Percentiles rank a stretch among this genome's conserved stretches.
Evolutionary conservation across 148 eudicot genomes (phyloP).

Genomic region (Gaultheria prostrata): DNA sequence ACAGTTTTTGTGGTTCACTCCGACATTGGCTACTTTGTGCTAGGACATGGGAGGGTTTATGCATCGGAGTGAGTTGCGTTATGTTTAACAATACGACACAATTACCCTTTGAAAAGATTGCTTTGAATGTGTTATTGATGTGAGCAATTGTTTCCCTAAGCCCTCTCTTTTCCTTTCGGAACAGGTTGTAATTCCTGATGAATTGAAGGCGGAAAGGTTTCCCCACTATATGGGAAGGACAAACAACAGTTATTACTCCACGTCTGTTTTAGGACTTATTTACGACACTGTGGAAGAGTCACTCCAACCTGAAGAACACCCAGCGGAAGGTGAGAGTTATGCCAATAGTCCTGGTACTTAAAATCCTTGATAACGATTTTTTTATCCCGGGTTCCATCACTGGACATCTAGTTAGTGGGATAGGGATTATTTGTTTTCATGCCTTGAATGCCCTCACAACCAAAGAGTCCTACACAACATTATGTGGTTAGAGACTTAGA

Average conservation of each 20-base stretch:
- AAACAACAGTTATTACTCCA: conserved; percentile 33
- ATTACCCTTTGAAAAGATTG: neutral
- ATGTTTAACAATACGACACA: neutral
- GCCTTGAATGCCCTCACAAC: neutral
- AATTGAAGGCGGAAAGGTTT: conserved; percentile 28
- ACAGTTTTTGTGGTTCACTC: neutral
- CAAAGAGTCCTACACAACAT: neutral
- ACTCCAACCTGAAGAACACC: conserved; percentile 8
- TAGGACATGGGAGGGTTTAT: neutral
- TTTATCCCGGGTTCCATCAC: neutral
- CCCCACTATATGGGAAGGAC: conserved; percentile 61
- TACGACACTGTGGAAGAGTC: conserved; percentile 32
- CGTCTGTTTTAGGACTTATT: conserved; percentile 55
- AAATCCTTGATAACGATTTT: neutral
- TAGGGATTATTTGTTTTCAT: neutral
- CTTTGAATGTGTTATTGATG: neutral
- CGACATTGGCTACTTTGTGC: neutral
- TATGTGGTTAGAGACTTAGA: no score
- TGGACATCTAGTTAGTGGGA: neutral
- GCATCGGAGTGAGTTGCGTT: neutral
- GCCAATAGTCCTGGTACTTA: neutral
- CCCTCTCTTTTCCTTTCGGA: neutral
- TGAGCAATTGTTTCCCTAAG: neutral
- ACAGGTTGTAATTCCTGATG: conserved; percentile 50
- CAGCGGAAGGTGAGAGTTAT: conserved; percentile 33